Base-by-base conservation (phyloP, 306 rosid genomes). In the Oxytropis ochrocephala region DNA sequence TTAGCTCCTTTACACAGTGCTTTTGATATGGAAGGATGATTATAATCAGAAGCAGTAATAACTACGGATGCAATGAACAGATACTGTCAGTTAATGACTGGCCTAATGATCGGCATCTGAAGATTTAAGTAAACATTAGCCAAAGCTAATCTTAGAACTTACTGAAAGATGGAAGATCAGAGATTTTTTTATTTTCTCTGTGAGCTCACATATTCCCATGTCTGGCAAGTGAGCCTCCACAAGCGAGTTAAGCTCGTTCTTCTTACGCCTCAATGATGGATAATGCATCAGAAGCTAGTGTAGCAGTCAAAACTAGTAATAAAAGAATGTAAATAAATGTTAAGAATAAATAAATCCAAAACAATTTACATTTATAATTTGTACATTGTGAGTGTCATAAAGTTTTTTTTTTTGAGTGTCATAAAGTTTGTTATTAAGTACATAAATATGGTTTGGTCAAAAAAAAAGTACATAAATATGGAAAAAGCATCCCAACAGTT, bases 161-260 rank as follows among this genome's bases (percentile, higher is more conserved):
- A 81, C 88, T 16, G 30, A 76, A 76, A 69, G 80, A 52, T 2
- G 88, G 81, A 19, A 72, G 17, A 5, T 33, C 29, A 17, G 76
- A 67, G 8, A 16, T 29, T 74, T 60, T 38, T 7, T 58, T 52
- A 86, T 21, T 70, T 73, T 86, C 60, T 69, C 72, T 0, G 73
- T 35, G 57, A 89, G 29, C 33, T 52, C 73, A 51, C 64, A 52
- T 57, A 18, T 61, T 13, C 62, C 73, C 83, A 77, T 72, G 77
- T 77, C 81, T 3, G 81, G 90, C 76, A 86, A 69, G 39, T 72
- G 48, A 48, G 53, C 61, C 9, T 81, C 85, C 60, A 77, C 29
- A 64, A 84, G 47, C 46, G 24, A 89, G 39, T 83, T 58, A 46
- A 81, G 39, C 29, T 78, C 77, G 14, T 64, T 50, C 64, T 66